Evolutionary conservation across 768 basidiomycete species (phyloP).

Genomic region (Pisolithus sp.): DNA sequence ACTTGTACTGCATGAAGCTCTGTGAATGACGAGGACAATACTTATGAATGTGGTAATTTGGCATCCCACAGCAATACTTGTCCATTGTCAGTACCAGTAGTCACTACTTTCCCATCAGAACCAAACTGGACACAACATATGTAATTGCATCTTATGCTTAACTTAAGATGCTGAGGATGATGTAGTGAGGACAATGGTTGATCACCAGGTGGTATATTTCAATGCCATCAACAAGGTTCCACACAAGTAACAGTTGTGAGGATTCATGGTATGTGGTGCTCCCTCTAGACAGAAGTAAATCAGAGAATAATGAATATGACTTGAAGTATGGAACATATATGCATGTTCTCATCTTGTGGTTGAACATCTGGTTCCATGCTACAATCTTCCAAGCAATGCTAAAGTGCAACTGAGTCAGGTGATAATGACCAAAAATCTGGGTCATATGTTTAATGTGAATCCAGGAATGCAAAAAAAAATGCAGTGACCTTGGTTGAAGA

Average conservation of each 20-base stretch:
- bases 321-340: too few relatives aligned
- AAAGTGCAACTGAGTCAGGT: too few relatives aligned
- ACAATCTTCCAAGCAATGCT: too few relatives aligned
- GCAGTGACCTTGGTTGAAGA: not conserved
- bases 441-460: not conserved
- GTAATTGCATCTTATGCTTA: not conserved
- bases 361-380: too few relatives aligned
- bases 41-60: too few relatives aligned
- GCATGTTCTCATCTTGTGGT: too few relatives aligned
- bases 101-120: not conserved
- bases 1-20: not conserved
- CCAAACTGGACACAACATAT: not conserved
- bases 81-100: conserved; percentile 1
- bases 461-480: not conserved
- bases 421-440: too few relatives aligned
- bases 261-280: not conserved
- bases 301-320: too few relatives aligned
- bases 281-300: not conserved
- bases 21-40: not conserved
- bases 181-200: not conserved
- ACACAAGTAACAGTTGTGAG: not conserved
- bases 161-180: not conserved
- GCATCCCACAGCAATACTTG: not conserved
- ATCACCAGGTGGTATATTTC: not conserved
- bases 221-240: conserved; percentile 1